Percentiles rank a stretch among this genome's conserved stretches.
Evolutionary conservation across 2,329 filamentous ascomycete genomes (phyloP).

Genomic region (Apiospora saccharicola): DNA sequence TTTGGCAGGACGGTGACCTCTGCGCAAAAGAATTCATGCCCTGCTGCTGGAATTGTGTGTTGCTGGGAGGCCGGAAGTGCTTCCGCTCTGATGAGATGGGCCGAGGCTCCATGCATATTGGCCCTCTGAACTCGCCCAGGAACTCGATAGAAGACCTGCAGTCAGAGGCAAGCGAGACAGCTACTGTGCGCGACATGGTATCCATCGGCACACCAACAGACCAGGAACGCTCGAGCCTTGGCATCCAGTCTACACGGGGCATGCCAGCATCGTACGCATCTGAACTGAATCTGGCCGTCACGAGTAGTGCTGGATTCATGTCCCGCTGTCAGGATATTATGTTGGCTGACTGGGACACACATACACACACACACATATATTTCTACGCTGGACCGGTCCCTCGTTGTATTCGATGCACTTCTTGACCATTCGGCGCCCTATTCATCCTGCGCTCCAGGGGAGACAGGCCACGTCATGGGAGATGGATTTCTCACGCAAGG

Average conservation of each 20-base stretch:
- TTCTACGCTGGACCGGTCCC: background rate
- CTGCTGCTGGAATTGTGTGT: background rate
- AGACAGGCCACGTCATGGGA: background rate
- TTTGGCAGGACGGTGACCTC: background rate
- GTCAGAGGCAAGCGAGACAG: background rate
- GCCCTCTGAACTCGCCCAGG: background rate
- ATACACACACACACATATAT: background rate
- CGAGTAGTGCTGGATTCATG: background rate
- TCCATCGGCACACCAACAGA: background rate
- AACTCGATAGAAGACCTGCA: background rate
- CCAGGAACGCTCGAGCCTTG: background rate
- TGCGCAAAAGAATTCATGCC: background rate
- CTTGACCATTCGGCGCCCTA: background rate
- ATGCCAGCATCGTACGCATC: background rate
- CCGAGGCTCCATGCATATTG: background rate
- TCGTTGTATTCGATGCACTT: background rate
- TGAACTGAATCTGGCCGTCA: background rate
- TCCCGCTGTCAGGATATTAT: slow-evolving; percentile 11
- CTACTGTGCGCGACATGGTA: background rate
- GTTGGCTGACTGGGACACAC: background rate
- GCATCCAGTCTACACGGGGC: background rate
- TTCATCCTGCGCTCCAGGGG: background rate
- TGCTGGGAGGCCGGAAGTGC: background rate
- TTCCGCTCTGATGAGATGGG: background rate
- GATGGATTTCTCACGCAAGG: background rate